Base-by-base conservation (phyloP, 768 basidiomycete species). In the Tricholoma sp. region DNA sequence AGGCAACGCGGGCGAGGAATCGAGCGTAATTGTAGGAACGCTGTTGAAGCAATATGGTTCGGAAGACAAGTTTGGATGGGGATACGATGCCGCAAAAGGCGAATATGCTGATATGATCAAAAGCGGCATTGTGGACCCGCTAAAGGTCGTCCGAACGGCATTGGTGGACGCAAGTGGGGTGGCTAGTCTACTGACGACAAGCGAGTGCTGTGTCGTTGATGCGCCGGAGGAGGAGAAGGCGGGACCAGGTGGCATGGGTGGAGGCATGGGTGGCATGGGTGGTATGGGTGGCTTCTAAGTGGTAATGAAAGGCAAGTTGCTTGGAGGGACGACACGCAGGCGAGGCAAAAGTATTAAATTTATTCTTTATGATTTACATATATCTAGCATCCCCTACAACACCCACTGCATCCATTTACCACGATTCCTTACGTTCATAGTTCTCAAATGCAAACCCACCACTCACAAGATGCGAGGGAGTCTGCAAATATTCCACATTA, bases 81-180 rank as follows among this genome's bases (percentile, higher is more conserved):
- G 95, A 0, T 97, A 97, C 73, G 93, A 97, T 62, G 94, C 95
- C 24, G 80, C 84, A 66, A 89, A 88, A 76, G 93, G 91, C 59
- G 89, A 95, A 74, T 98, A 92, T 67, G 85, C 88, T 45, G 92
- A 98, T 73, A 94, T 98, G 94, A 88, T 98, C 75, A 80, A 86
- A 71, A 80, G 84, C 29, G 96, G 96, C 66, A 97, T 98, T 63
- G 88, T 98, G 45, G 96, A 98, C 75, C 95, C 94, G 1, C 77
- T 95, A 58, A 96, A 96, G 83, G 96, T 98, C 51, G 95, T 97
- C 51, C 78, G 92, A 64, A 96, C 94, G 2, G 94, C 94, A 1
- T 78, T 98, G 29, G 85, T 95, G 1, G 95, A 98, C 68, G 95
- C 96, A 0, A 78, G 82, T 20, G 94, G 96, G 67, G 95, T 98